Percentiles rank a stretch among this genome's conserved stretches.
These are phyloP conservation scores for Trypanosoma caninum DNA, from an alignment of 208 protist species.

Conservation along the genomic window DNA sequence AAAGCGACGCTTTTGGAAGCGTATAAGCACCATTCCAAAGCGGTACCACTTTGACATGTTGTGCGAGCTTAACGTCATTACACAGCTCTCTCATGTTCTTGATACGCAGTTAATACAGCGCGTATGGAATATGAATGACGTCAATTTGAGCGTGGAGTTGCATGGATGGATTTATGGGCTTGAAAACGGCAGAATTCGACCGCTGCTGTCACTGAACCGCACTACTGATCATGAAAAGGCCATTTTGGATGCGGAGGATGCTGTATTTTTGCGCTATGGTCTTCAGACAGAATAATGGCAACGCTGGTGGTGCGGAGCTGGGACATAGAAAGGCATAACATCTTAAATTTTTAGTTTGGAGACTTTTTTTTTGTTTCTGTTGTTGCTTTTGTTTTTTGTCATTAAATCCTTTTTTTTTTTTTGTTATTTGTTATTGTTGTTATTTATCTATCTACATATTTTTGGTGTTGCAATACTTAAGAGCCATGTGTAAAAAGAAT, in stretches of 20 bases:
- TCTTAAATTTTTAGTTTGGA: no score
- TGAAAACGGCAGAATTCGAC: constrained; percentile 52
- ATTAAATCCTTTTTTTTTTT: no score
- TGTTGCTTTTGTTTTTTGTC: no score
- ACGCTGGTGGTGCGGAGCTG: no score
- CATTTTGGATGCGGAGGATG: constrained; percentile 46
- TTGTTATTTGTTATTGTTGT: no score
- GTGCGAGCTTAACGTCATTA: constrained; percentile 76
- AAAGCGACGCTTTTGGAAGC: constrained; percentile 67
- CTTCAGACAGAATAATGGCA: no score
- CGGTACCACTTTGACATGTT: constrained; percentile 49
- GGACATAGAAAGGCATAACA: constrained; percentile 8
- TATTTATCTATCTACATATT: no score
- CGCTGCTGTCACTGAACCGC: constrained; percentile 61
- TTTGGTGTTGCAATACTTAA: no score
- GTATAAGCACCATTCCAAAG: constrained; percentile 41
- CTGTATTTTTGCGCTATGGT: constrained; percentile 63
- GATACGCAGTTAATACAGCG: constrained; percentile 62
- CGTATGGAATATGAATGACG: constrained; percentile 32
- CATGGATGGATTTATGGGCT: constrained; percentile 81
- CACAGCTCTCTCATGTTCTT: constrained; percentile 56
- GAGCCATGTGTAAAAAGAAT: no score
- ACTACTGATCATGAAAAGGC: constrained; percentile 39
- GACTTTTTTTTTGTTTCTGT: no score
- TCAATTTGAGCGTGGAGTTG: constrained; percentile 47